A percentile compares a stretch with the other conserved stretches of the same genome.
phyloP scores from a whole-genome alignment of 2,329 filamentous ascomycete species.

The Beauveria medogensis region DNA sequence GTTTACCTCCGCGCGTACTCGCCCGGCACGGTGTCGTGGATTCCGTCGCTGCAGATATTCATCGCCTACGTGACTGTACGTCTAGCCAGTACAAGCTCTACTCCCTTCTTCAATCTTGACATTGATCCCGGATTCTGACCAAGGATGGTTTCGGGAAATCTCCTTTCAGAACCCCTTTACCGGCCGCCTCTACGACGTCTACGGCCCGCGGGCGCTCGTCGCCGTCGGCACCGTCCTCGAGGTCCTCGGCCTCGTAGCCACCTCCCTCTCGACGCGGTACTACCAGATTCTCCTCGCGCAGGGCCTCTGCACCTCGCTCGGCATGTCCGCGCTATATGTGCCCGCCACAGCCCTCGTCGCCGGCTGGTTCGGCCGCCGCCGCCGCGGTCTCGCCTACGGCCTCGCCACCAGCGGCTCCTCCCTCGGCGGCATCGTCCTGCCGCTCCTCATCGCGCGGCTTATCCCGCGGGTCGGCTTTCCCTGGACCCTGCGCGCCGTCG shows the following conservation, averaged over 20 bases:
- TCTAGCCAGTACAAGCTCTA: neutral
- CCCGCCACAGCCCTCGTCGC: slow-evolving; percentile 11
- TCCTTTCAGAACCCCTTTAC: slow-evolving; percentile 25
- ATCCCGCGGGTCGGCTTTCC: slow-evolving; percentile 22
- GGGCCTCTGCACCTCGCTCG: slow-evolving; percentile 10
- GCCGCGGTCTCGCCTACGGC: slow-evolving; percentile 21
- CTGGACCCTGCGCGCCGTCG: slow-evolving; percentile 26
- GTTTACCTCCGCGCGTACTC: slow-evolving; percentile 35
- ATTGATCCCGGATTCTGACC: too few species aligned
- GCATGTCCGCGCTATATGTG: slow-evolving; percentile 12
- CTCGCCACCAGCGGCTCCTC: slow-evolving; percentile 21
- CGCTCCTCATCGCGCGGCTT: slow-evolving; percentile 25
- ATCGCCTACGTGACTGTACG: slow-evolving; percentile 21
- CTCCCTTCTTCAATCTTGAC: too few species aligned
- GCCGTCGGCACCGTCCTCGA: slow-evolving; percentile 8
- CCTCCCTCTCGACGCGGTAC: slow-evolving; percentile 7
- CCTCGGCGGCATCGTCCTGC: slow-evolving; percentile 26
- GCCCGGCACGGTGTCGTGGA: slow-evolving; percentile 43
- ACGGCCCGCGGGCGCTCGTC: slow-evolving; percentile 20
- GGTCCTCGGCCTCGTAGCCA: slow-evolving; percentile 5
- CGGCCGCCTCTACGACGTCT: slow-evolving; percentile 31
- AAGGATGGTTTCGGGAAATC: too few species aligned
- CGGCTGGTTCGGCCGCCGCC: slow-evolving; percentile 17
- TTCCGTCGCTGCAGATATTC: slow-evolving; percentile 37
- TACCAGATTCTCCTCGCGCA: slow-evolving; percentile 11